phyloP scores from a whole-genome alignment of 306 rosid genomes.

The Elaeagnus macrophylla region DNA sequence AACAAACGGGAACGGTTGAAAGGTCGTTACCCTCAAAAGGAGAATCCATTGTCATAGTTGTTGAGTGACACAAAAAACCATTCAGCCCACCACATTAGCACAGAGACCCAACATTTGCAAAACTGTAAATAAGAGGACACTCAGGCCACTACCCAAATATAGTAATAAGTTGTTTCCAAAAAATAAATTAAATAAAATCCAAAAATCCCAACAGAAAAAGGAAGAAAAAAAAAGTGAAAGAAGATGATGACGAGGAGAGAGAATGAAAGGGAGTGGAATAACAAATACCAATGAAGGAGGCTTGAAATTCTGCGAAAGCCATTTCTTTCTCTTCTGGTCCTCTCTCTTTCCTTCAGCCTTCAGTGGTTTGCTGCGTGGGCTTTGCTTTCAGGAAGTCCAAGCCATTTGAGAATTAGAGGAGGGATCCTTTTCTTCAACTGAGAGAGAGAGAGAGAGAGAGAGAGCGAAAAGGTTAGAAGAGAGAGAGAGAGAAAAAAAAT shows the following conservation, averaged over 20 bases:
- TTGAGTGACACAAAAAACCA: constrained; percentile 28
- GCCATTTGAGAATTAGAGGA: constrained; percentile 33
- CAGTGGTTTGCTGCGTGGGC: neutral
- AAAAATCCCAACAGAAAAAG: constrained; percentile 1
- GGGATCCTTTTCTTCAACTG: constrained; percentile 14
- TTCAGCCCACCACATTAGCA: constrained; percentile 51
- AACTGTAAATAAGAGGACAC: constrained; percentile 39
- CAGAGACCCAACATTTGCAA: constrained; percentile 27
- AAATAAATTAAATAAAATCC: neutral
- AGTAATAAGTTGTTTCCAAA: neutral
- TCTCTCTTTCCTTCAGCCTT: constrained; percentile 14
- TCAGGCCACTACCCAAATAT: constrained; percentile 5
- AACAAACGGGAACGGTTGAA: neutral
- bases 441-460: constrained; percentile 7
- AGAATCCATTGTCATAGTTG: constrained; percentile 56
- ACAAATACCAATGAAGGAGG: constrained; percentile 45
- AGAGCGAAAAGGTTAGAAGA: neutral
- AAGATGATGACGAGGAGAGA: constrained; percentile 11
- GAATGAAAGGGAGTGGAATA: constrained; percentile 35
- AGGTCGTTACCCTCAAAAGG: constrained; percentile 49
- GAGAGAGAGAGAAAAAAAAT: constrained; percentile 1
- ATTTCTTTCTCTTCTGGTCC: constrained; percentile 12
- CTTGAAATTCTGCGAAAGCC: constrained; percentile 36
- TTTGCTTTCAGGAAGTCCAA: constrained; percentile 9
- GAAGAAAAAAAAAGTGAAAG: neutral